These are phyloP conservation scores for Diaporthe vexans DNA, from an alignment of 2,329 filamentous ascomycete species.

Conservation along the genomic window DNA sequence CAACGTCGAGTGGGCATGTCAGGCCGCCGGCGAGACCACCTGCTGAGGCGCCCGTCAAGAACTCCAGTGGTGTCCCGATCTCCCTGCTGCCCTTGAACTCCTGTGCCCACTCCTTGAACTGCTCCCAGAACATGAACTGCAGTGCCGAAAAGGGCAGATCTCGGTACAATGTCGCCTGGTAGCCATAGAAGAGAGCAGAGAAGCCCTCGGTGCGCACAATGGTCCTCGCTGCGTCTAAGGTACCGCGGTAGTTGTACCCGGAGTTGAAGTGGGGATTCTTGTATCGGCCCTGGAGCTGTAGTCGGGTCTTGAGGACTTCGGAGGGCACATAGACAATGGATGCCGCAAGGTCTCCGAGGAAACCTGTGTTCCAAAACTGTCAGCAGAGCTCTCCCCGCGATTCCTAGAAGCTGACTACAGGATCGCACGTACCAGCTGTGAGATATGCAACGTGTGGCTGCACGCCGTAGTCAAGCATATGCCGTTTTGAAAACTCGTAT, in stretches of 20 bases:
- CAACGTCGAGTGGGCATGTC: conserved; percentile 95
- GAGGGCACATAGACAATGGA: conserved; percentile 96
- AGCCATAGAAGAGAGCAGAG: conserved; percentile 93
- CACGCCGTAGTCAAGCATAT: conserved; percentile 87
- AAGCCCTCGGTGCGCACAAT: conserved; percentile 88
- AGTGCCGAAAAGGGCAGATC: conserved; percentile 96
- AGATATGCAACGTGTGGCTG: conserved; percentile 89
- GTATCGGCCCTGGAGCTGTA: conserved; percentile 93
- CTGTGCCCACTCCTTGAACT: conserved; percentile 87
- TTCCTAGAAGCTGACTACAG: background rate
- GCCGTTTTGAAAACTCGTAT: conserved; percentile 94
- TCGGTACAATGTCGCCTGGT: conserved; percentile 93
- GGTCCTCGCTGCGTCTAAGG: conserved; percentile 85
- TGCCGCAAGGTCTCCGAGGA: conserved; percentile 91
- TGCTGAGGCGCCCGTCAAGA: conserved; percentile 89
- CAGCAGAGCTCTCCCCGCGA: background rate
- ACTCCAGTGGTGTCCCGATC: conserved; percentile 87
- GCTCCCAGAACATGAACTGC: conserved; percentile 98
- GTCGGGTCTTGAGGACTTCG: conserved; percentile 96
- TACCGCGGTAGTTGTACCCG: conserved; percentile 95
- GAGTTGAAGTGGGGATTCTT: conserved; percentile 96
- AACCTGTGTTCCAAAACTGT: conserved; percentile 68
- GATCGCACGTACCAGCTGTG: conserved; percentile 74
- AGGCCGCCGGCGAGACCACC: conserved; percentile 94
- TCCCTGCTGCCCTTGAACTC: conserved; percentile 83